phyloP scores from a whole-genome alignment of 2,329 filamentous ascomycete genomes.

The Calonectria ilicicola region DNA sequence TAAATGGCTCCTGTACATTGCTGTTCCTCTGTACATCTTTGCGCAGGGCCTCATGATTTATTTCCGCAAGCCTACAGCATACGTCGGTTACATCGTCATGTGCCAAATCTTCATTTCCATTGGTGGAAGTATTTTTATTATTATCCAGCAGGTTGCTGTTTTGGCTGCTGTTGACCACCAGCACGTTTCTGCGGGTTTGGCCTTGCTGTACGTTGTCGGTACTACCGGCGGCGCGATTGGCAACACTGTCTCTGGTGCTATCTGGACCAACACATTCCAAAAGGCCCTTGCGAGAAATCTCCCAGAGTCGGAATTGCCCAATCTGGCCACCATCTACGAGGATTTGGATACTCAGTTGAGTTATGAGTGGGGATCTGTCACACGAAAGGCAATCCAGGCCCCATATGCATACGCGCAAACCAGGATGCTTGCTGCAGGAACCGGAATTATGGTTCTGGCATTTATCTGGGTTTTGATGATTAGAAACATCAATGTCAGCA shows the following conservation, averaged over 20 bases:
- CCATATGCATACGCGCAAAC: conserved; percentile 67
- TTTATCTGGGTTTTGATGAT: conserved; percentile 58
- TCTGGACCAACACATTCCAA: conserved; percentile 47
- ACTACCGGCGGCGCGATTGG: conserved; percentile 46
- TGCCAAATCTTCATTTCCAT: conserved; percentile 65
- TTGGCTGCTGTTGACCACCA: conserved; percentile 48
- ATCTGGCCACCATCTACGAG: conserved; percentile 63
- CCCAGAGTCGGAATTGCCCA: conserved; percentile 51
- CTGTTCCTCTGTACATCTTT: conserved; percentile 65
- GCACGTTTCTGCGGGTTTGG: conserved; percentile 46
- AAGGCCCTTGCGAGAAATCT: conserved; percentile 63
- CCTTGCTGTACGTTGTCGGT: conserved; percentile 42
- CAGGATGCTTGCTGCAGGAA: conserved; percentile 57
- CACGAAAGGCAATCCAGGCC: conserved; percentile 66
- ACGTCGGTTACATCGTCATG: conserved; percentile 59
- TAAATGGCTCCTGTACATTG: conserved; percentile 61
- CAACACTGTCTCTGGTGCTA: conserved; percentile 44
- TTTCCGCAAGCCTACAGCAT: conserved; percentile 48
- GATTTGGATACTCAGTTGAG: conserved; percentile 63
- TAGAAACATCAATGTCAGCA: conserved; percentile 61
- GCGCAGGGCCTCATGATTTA: conserved; percentile 58
- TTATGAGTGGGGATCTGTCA: conserved; percentile 58
- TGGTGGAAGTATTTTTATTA: conserved; percentile 64
- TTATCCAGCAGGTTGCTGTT: conserved; percentile 42
- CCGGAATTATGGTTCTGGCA: conserved; percentile 46